Base-by-base conservation (phyloP, 2,329 filamentous ascomycete species). In the Podosphaera xanthii region DNA sequence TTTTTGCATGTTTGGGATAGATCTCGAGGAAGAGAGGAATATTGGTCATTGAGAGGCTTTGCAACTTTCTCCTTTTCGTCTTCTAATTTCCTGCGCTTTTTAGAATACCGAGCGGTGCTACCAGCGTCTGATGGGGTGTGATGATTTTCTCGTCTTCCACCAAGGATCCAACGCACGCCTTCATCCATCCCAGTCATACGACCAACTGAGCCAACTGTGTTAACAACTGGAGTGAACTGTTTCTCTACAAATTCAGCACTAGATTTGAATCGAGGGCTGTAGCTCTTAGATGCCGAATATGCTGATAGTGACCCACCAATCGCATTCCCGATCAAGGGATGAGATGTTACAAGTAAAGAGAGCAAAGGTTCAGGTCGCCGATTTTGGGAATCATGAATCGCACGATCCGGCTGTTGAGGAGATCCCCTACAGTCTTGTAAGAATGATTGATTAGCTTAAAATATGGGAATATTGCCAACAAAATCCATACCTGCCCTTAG, bases 221-320 rank as follows among this genome's bases (percentile, higher is more conserved):
- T 92, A 58, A 87, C 87, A 58, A 96, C 81, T 1, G 88, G 89
- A 1, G 85, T 87, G 58, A 95, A 81, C 64, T 87, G 91, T 54
- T 87, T 84, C 70, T 97, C 91, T 30, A 96, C 83, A 66, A 94
- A 88, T 69, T 95, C 88, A 56, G 87, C 91, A 61, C 89, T 81
- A n/a, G 86, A 86, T 70, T 87, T 89, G 68, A 96, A 87, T 1
- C 86, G 80, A 0, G 91, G 89, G 1, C 88, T 94, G 67, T 91
- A 94, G 64, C 90, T 87, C 71, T 97, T 96, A 9, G 87, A 89
- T 2, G 79, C 83, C 35, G 85, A 84, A 69, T 97, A 97, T 0
- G 87, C 87, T 1, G 86, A 88, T 6, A 91, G 79, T 0, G 89
- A 91, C 58, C 84, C 83, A 64, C 87, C 87, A 65, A 94, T 90